Percentiles rank a stretch among this genome's conserved stretches.
These are phyloP conservation scores for Kalmusia sp. DNA, from an alignment of 2,329 filamentous ascomycete species.

Conservation along the genomic window DNA sequence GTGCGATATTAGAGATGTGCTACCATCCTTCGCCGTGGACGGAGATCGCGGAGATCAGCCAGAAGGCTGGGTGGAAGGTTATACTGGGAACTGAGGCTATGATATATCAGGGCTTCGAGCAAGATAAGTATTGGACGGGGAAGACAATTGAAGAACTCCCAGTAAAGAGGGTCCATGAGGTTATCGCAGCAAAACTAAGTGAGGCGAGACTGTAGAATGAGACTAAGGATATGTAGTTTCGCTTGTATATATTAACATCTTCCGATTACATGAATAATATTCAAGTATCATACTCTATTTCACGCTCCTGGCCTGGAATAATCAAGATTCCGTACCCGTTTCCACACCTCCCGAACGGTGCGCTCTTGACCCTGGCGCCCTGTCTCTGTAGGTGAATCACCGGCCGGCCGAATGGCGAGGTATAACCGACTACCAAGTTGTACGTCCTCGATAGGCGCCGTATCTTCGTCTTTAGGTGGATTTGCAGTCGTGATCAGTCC, in stretches of 20 bases:
- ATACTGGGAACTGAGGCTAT: constrained; percentile 78
- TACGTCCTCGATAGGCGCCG: constrained; percentile 64
- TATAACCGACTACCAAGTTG: constrained; percentile 73
- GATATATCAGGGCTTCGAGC: constrained; percentile 79
- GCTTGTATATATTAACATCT: constrained; percentile 5
- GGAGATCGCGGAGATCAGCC: constrained; percentile 67
- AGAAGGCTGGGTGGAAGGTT: constrained; percentile 72
- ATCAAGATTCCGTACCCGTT: constrained; percentile 69
- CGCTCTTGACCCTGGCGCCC: constrained; percentile 73
- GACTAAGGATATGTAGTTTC: not conserved
- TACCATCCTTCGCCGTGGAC: constrained; percentile 76
- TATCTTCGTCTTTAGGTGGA: constrained; percentile 63
- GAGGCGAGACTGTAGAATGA: constrained; percentile 24
- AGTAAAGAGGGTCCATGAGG: constrained; percentile 64
- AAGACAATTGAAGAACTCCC: constrained; percentile 65
- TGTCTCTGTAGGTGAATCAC: constrained; percentile 66
- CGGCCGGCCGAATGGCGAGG: constrained; percentile 74
- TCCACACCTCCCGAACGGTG: constrained; percentile 76
- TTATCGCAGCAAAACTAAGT: constrained; percentile 50
- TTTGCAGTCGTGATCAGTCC: constrained; percentile 78
- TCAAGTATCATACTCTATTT: constrained; percentile 26
- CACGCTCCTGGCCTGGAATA: constrained; percentile 70
- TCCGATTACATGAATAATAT: not conserved
- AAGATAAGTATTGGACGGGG: constrained; percentile 69
- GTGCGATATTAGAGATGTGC: constrained; percentile 81